Percentiles rank a stretch among this genome's conserved stretches.
Evolutionary conservation across 768 basidiomycete species (phyloP).

Genomic region (Tulasnella calospora): DNA sequence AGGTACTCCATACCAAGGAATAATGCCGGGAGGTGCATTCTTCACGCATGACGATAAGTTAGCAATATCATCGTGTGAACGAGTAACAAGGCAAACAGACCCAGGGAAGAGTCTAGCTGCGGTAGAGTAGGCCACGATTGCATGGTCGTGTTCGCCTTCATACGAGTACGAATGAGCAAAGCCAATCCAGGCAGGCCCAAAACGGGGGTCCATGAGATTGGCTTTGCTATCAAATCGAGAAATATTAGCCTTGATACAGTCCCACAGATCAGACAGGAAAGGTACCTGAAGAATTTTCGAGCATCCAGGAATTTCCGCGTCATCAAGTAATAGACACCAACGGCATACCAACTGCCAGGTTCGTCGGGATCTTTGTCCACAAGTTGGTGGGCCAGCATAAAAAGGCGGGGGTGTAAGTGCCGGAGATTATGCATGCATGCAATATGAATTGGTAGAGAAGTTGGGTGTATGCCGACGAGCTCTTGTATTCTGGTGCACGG

Average conservation of each 20-base stretch:
- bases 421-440: slow-evolving; percentile 97
- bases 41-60: slow-evolving; percentile 35
- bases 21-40: slow-evolving; percentile 91
- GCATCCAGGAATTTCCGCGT: slow-evolving; percentile 85
- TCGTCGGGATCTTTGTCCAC: slow-evolving; percentile 92
- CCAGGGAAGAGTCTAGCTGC: slow-evolving; percentile 93
- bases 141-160: slow-evolving; percentile 98
- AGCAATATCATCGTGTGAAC: background rate
- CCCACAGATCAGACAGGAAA: background rate
- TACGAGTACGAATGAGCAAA: slow-evolving; percentile 96
- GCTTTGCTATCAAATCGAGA: slow-evolving; percentile 62
- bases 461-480: slow-evolving; percentile 76
- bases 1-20: slow-evolving; percentile 99
- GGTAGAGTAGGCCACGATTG: slow-evolving; percentile 96
- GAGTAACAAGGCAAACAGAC: slow-evolving; percentile 43
- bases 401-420: slow-evolving; percentile 86
- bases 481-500: slow-evolving; percentile 62
- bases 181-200: slow-evolving; percentile 94
- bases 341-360: slow-evolving; percentile 95
- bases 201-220: slow-evolving; percentile 91
- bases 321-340: slow-evolving; percentile 93
- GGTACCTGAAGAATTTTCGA: slow-evolving; percentile 88
- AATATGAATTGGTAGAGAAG: slow-evolving; percentile 89
- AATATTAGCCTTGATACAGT: background rate
- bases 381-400: slow-evolving; percentile 93